Base-by-base conservation (phyloP, 495 filamentous ascomycete genomes). In the Penicillium riverlandense region DNA sequence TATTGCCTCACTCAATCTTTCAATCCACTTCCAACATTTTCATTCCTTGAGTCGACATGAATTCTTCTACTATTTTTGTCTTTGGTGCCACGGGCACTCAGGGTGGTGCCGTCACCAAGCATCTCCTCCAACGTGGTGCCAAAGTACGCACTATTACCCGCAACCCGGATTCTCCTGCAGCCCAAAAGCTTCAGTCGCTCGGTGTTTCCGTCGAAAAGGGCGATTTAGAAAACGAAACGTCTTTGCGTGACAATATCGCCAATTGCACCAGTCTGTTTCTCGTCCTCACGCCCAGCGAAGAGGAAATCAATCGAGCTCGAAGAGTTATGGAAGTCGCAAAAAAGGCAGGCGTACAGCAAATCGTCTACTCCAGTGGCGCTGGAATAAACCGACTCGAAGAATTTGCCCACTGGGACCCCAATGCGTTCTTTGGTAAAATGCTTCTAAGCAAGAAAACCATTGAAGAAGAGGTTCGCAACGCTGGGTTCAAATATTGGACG, bases 61-160 rank as follows among this genome's bases (percentile, higher is more conserved):
- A 61, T 53, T 29, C 59, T 11, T 44, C 49, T 1, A 59, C 48
- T 27, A 63, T 67, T 29, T 71, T 75, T 49, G 61, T 76, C 40
- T 61, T 62, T 46, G 62, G 62, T 36, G 76, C 71, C 13, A 80
- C 72, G 7, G 76, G 76, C 38, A 56, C 59, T 16, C 73, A 75
- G 55, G 76, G 76, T 37, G 57, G 61, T 15, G 69, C 65, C 14
- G 47, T 75, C 13, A 58, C 58, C 44, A 48, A 59, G 16, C 58
- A 68, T 29, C 61, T 78, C 10, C 58, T 65, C 15, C 41, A 58
- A 15, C 27, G 65, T 2, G 58, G 53, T 12, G 61, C 60, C 56
- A 39, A 45, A 11, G 61, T 76, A 31, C 63, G 68, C 40, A 62
- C 70, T 11, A 64, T 72, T 7, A 65, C 65, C 6, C 62, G 70